Conservation (phyloP, 2,329 filamentous ascomycete genomes). For the Botrytis sinoallii region DNA sequence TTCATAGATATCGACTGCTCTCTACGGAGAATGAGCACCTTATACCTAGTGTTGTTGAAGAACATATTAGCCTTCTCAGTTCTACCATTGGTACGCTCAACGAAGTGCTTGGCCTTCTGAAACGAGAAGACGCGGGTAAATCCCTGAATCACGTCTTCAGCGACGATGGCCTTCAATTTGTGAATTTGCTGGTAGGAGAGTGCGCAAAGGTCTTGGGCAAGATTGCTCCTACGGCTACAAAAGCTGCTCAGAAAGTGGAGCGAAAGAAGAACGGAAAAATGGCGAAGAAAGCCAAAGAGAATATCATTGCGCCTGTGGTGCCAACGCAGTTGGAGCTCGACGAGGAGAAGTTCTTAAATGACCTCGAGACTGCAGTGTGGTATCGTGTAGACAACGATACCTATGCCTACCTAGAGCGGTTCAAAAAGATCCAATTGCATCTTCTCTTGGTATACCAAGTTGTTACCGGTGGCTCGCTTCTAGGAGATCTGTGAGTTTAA, state of each 20-base stretch:
- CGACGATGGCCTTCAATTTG: conserved; percentile 26
- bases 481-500: conserved; percentile 26
- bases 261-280: conserved; percentile 22
- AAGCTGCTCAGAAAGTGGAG: conserved; percentile 22
- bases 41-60: conserved; percentile 22
- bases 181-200: conserved; percentile 26
- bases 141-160: conserved; percentile 26
- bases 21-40: not conserved
- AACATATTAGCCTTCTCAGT: conserved; percentile 25
- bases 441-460: conserved; percentile 31
- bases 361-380: conserved; percentile 27
- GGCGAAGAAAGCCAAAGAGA: conserved; percentile 8
- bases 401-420: conserved; percentile 18
- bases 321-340: conserved; percentile 23
- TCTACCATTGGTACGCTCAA: conserved; percentile 27
- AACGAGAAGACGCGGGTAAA: conserved; percentile 20
- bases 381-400: not conserved
- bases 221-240: conserved; percentile 20
- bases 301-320: conserved; percentile 6
- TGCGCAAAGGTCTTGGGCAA: conserved; percentile 25
- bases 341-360: conserved; percentile 23
- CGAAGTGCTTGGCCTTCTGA: conserved; percentile 22
- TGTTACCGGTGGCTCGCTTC: conserved; percentile 26
- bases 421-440: conserved; percentile 30
- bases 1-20: conserved; percentile 25